phyloP scores from a whole-genome alignment of 2,329 filamentous ascomycete genomes.

The Gremmenia infestans region DNA sequence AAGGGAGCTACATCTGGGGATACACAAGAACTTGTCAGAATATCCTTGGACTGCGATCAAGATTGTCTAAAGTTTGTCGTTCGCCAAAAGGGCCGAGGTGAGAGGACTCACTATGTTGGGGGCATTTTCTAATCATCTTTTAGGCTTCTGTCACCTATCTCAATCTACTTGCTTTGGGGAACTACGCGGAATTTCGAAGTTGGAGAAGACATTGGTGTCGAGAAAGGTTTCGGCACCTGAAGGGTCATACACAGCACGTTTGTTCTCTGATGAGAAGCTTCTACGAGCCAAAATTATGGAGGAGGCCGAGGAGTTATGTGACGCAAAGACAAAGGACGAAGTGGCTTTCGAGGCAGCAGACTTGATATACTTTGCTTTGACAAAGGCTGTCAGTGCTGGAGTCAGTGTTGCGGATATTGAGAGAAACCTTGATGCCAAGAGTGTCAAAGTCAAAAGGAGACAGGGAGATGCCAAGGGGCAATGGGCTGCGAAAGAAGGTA shows the following conservation, averaged over 20 bases:
- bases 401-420: conserved; percentile 87
- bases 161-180: conserved; percentile 91
- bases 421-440: conserved; percentile 88
- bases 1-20: conserved; percentile 95
- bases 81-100: conserved; percentile 74
- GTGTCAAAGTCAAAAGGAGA: conserved; percentile 88
- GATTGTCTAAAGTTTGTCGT: conserved; percentile 90
- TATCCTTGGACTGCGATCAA: conserved; percentile 87
- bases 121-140: conserved; percentile 7
- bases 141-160: conserved; percentile 85
- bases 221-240: conserved; percentile 78
- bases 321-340: conserved; percentile 75
- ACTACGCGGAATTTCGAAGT: conserved; percentile 70
- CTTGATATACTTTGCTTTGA: conserved; percentile 90
- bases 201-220: conserved; percentile 81
- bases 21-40: conserved; percentile 78
- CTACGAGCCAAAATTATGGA: conserved; percentile 96
- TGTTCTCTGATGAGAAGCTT: conserved; percentile 89
- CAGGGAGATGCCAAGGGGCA: conserved; percentile 91
- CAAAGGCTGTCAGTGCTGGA: conserved; percentile 80
- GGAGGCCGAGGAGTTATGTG: conserved; percentile 90
- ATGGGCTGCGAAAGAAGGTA: conserved; percentile 80
- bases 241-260: conserved; percentile 87
- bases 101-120: conserved; percentile 12
- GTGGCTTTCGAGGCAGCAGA: conserved; percentile 94